These are phyloP conservation scores for Paralagenidium karlingii DNA, from an alignment of 352 stramenopile genomes.

Conservation along the genomic window DNA sequence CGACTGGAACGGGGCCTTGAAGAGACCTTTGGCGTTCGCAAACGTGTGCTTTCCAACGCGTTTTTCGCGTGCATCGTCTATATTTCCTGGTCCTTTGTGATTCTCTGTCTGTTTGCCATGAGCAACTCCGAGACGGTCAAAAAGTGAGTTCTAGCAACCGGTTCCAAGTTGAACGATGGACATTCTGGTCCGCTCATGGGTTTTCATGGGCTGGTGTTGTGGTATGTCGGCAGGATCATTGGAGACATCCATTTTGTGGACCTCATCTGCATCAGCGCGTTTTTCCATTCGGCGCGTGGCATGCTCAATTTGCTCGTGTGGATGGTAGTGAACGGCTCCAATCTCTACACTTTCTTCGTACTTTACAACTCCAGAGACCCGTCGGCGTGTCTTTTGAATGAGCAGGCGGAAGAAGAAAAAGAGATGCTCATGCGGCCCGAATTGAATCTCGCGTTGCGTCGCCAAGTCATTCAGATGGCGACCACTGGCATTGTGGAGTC, in stretches of 20 bases:
- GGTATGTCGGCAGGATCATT: slow-evolving; percentile 7
- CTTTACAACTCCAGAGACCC: not conserved
- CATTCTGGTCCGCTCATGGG: no score
- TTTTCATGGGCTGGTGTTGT: no score
- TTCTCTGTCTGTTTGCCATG: slow-evolving; percentile 53
- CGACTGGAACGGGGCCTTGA: slow-evolving; percentile 60
- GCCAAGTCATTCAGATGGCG: slow-evolving; percentile 84
- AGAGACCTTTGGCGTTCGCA: slow-evolving; percentile 76
- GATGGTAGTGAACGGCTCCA: slow-evolving; percentile 62
- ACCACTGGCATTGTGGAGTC: slow-evolving; percentile 82
- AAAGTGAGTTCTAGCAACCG: slow-evolving; percentile 10
- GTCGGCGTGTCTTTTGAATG: slow-evolving; percentile 2
- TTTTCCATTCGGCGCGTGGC: slow-evolving; percentile 61
- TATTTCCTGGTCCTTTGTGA: slow-evolving; percentile 70
- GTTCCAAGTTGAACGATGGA: no score
- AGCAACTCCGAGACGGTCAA: slow-evolving; percentile 36
- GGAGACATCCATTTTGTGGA: slow-evolving; percentile 19
- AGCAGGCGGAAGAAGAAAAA: slow-evolving; percentile 14
- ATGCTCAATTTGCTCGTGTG: slow-evolving; percentile 81
- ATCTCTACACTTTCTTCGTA: slow-evolving; percentile 26
- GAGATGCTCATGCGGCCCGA: slow-evolving; percentile 57
- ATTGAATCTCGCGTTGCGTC: slow-evolving; percentile 71
- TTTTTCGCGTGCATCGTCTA: slow-evolving; percentile 75
- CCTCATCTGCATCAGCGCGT: slow-evolving; percentile 63
- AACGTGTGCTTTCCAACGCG: slow-evolving; percentile 59